Percentiles rank a stretch among this genome's conserved stretches.
phyloP scores from a whole-genome alignment of 2,329 filamentous ascomycete species.

The Verticillium tricorpus region DNA sequence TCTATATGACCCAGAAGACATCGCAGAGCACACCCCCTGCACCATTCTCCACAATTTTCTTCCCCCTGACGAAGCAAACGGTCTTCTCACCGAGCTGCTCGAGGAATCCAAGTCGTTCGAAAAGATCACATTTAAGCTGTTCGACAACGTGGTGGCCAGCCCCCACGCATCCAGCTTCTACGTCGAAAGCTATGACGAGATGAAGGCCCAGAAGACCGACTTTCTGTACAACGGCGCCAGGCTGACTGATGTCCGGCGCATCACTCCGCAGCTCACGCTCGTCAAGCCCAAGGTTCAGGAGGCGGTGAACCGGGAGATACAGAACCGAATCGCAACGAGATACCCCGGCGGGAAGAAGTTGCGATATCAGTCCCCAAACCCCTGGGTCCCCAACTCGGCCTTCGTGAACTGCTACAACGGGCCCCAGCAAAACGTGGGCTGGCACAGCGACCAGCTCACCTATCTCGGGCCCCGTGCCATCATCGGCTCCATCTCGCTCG shows the following conservation, averaged over 20 bases:
- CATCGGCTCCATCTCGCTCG: conserved; percentile 86
- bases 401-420: conserved; percentile 95
- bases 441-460: conserved; percentile 87
- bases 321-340: conserved; percentile 59
- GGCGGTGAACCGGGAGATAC: conserved; percentile 75
- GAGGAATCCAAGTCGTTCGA: conserved; percentile 68
- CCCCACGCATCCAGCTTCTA: conserved; percentile 84
- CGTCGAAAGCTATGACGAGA: conserved; percentile 68
- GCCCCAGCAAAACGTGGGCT: conserved; percentile 77
- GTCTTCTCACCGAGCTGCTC: conserved; percentile 70
- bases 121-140: conserved; percentile 74
- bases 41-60: conserved; percentile 92
- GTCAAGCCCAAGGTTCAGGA: conserved; percentile 67
- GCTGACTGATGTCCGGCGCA: conserved; percentile 69
- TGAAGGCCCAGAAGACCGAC: conserved; percentile 65
- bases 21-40: conserved; percentile 81
- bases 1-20: conserved; percentile 75
- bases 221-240: conserved; percentile 82
- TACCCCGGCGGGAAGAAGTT: conserved; percentile 71
- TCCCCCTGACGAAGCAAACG: conserved; percentile 64
- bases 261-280: conserved; percentile 68
- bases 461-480: conserved; percentile 85
- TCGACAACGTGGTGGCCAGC: conserved; percentile 79
- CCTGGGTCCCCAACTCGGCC: conserved; percentile 83
- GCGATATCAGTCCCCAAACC: conserved; percentile 65